Evolutionary conservation across 306 rosid species (phyloP), one percentile per base, ranked within the genome.

Genomic region (Cicer chorassanicum): DNA sequence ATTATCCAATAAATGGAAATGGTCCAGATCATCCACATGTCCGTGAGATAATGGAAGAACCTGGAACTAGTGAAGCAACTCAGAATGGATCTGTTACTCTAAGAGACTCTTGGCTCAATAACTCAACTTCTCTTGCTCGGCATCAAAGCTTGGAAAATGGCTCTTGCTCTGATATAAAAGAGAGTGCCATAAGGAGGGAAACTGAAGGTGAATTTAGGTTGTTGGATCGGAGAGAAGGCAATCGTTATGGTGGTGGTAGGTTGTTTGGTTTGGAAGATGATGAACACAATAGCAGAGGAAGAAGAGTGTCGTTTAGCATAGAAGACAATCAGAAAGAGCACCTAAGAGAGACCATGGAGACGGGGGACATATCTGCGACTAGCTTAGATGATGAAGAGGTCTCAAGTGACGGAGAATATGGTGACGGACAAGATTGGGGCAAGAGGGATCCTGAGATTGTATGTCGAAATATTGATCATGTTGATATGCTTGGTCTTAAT

Each of bases 111-210:
- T 67, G 78, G 73, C 80, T 84, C 80, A 71, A 77, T 36, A 48
- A 42, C 80, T 72, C 89, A 70, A 62, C 72, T 62, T 85, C 85
- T 78, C 51, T 39, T 51, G 85, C 80, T 65, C 86, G 79, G 49
- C 86, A 85, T 76, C 79, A 38, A 53, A 50, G 82, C 73, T 68
- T 83, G 51, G 91, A 86, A 77, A 88, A 90, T 80, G 93, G 93
- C 18, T 70, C 82, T 14, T 72, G 84, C 65, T 85, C 90, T 41
- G 87, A 75, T 74, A 84, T 85, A 79, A 91, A 91, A 70, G 97
- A 93, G 86, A 93, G 93, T 55, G 98, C 98, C 65, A 93, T 93
- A 80, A 81, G 97, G 79, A 87, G 98, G 76, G 98, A 93, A 88
- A 93, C 98, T 43, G 98, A 93, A 84, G 96, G 98, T 62, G 97